Percentiles rank a stretch among this genome's conserved stretches.
phyloP scores from a whole-genome alignment of 164 flowering plant species.

The Amborella trichopoda region DNA sequence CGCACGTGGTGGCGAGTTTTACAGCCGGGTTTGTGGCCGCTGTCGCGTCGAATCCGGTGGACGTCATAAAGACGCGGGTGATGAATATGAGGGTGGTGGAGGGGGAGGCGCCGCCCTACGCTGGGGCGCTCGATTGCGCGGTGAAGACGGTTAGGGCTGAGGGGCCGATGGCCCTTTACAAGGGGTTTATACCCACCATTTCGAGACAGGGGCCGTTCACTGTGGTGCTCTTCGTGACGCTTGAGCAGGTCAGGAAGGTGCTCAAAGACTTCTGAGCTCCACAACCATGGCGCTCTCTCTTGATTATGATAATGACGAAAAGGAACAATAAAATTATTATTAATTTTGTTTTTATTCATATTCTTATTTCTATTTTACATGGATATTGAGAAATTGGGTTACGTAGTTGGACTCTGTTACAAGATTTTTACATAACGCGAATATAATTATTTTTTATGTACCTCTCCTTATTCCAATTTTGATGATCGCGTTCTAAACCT shows the following conservation, averaged over 20 bases:
- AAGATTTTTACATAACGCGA: no score
- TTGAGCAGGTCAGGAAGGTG: slow-evolving; percentile 76
- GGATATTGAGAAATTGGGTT: background rate
- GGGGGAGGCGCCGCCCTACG: slow-evolving; percentile 51
- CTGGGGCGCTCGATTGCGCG: slow-evolving; percentile 76
- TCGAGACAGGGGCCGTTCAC: slow-evolving; percentile 91
- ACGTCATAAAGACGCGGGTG: slow-evolving; percentile 81
- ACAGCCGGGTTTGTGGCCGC: slow-evolving; percentile 86
- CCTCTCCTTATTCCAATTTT: no score
- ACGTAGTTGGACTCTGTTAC: no score
- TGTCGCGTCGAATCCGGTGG: slow-evolving; percentile 77
- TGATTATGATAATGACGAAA: slow-evolving; percentile 21
- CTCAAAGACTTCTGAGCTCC: slow-evolving; percentile 53
- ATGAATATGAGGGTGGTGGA: slow-evolving; percentile 87
- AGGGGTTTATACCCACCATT: slow-evolving; percentile 82
- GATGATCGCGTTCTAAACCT: no score
- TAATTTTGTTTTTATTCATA: background rate
- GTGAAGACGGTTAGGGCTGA: slow-evolving; percentile 61
- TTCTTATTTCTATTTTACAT: background rate
- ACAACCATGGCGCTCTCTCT: no score
- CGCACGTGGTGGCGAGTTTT: slow-evolving; percentile 81
- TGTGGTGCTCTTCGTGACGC: slow-evolving; percentile 73
- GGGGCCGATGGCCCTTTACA: slow-evolving; percentile 78
- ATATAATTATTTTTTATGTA: no score
- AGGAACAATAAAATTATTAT: background rate